Conservation (phyloP, 306 rosid species). For the Hippophae gyantsensis region DNA sequence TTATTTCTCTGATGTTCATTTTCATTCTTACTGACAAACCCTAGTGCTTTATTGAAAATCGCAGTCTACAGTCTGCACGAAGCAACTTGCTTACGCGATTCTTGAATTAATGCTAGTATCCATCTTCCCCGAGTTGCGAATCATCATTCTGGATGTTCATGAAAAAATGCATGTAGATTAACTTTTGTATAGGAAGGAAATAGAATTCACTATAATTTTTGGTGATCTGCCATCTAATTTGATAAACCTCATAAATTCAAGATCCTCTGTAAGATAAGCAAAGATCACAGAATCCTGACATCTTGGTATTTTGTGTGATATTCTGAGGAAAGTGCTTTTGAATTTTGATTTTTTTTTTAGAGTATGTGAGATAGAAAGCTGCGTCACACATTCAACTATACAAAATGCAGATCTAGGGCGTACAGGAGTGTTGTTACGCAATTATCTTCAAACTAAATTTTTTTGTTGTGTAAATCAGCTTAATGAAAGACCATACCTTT, state of each 20-base stretch:
- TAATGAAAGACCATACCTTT: no score
- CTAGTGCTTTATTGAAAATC: background rate
- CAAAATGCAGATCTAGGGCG: no score
- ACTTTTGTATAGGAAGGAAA: conserved; percentile 30
- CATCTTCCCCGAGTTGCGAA: conserved; percentile 76
- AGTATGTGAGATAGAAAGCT: no score
- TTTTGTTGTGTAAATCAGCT: no score
- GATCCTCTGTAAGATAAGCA: conserved; percentile 9
- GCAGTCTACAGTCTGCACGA: conserved; percentile 77
- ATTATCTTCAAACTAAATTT: no score
- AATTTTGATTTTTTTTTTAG: no score
- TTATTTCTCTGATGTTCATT: background rate
- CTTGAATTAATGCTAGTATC: conserved; percentile 66
- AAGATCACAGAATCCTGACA: background rate
- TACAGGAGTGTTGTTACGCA: no score
- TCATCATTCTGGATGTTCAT: conserved; percentile 52
- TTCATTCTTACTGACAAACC: conserved; percentile 17
- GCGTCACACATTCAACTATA: no score
- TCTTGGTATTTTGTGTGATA: background rate
- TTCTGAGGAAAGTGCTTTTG: no score
- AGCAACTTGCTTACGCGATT: conserved; percentile 72
- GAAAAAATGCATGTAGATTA: conserved; percentile 32
- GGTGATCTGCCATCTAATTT: conserved; percentile 14
- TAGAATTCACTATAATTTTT: conserved; percentile 9
- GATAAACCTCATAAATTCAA: background rate